phyloP scores from a whole-genome alignment of 2,329 filamentous ascomycete species.

The Colletotrichum destructivum region DNA sequence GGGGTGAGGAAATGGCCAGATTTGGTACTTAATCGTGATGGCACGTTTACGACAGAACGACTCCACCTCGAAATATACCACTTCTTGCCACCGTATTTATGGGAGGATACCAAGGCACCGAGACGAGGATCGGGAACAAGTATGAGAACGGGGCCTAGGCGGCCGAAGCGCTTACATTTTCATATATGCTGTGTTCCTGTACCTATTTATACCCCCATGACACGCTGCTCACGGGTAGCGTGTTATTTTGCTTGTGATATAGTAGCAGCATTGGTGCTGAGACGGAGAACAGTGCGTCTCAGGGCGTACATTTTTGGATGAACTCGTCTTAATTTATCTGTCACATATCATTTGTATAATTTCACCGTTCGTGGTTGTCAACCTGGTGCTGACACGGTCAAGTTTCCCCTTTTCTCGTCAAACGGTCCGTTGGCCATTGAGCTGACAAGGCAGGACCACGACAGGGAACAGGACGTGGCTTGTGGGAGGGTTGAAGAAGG shows the following conservation, averaged over 20 bases:
- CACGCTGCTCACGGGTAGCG: conserved; percentile 9
- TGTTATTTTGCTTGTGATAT: conserved; percentile 18
- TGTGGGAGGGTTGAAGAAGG: neutral
- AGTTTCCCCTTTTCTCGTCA: neutral
- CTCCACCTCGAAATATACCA: conserved; percentile 32
- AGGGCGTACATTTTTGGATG: conserved; percentile 19
- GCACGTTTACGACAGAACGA: conserved; percentile 17
- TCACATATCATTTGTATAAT: neutral
- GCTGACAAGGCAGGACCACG: neutral
- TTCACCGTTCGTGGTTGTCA: too few species aligned
- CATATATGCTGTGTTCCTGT: conserved; percentile 30
- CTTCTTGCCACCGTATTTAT: conserved; percentile 26
- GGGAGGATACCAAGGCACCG: conserved; percentile 9
- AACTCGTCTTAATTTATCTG: neutral
- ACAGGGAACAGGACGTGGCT: neutral
- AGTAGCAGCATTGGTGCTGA: conserved; percentile 23
- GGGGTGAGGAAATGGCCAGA: too few species aligned
- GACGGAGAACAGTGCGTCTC: conserved; percentile 11
- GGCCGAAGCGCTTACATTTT: conserved; percentile 3
- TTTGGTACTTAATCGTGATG: neutral
- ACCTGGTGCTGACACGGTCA: neutral
- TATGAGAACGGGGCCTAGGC: neutral
- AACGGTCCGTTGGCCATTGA: neutral
- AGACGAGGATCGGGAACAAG: conserved; percentile 17
- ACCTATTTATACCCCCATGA: conserved; percentile 41